Evolutionary conservation across 148 eudicot species (phyloP).

Genomic region (Rhododendron henanense): DNA sequence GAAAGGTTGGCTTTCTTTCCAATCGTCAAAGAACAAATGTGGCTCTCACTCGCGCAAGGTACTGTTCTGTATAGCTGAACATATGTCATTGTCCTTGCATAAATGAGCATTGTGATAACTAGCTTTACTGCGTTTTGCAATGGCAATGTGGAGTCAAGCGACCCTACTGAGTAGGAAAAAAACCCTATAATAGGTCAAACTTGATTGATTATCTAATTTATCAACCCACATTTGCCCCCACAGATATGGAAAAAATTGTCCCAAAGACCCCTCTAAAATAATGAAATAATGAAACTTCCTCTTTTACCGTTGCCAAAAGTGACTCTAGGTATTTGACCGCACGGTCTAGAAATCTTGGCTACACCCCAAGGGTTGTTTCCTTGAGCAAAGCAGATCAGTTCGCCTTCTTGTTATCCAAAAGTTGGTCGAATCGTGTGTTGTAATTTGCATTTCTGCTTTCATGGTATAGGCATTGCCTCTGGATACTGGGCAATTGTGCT

Average conservation of each 20-base stretch:
- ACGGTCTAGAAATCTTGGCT: not conserved
- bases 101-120: slow-evolving; percentile 22
- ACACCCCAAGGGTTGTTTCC: not conserved
- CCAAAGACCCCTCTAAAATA: not conserved
- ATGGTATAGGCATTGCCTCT: slow-evolving; percentile 35
- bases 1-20: slow-evolving; percentile 63
- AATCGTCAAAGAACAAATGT: slow-evolving; percentile 56
- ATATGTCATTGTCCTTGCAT: not conserved
- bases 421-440: not conserved
- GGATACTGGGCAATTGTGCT: slow-evolving; percentile 40
- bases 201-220: not conserved
- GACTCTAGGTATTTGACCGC: not conserved
- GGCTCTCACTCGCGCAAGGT: slow-evolving; percentile 36
- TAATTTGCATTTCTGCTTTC: not conserved
- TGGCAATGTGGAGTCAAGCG: not conserved
- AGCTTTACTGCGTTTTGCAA: slow-evolving; percentile 31
- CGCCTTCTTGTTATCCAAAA: not conserved
- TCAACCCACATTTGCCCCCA: not conserved
- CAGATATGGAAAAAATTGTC: not conserved
- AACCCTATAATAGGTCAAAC: not conserved
- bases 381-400: not conserved
- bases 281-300: not conserved
- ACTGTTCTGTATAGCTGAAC: slow-evolving; percentile 1
- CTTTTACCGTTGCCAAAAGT: not conserved
- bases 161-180: not conserved